Percentiles rank a stretch among this genome's conserved stretches.
Conservation (phyloP, 495 filamentous ascomycete species). For the Trichocladium antarcticum region DNA sequence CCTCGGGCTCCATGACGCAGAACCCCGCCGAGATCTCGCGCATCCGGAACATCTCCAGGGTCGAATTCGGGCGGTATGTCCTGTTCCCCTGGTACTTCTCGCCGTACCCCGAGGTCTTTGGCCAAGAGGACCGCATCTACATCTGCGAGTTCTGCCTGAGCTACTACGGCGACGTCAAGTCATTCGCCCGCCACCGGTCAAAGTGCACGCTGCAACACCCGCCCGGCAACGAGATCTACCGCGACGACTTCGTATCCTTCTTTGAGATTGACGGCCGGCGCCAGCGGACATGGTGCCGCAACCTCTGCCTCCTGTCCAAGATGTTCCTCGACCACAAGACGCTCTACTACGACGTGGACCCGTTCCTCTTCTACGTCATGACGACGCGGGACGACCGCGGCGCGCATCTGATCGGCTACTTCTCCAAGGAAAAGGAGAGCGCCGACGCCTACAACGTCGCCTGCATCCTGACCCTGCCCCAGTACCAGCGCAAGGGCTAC, state of each 20-base stretch:
- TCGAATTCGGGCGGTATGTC: slow-evolving; percentile 88
- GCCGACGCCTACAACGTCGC: slow-evolving; percentile 95
- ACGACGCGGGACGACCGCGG: slow-evolving; percentile 72
- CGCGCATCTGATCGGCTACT: slow-evolving; percentile 90
- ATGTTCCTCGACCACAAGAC: slow-evolving; percentile 98
- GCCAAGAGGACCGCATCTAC: slow-evolving; percentile 77
- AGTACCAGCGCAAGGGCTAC: slow-evolving; percentile 90
- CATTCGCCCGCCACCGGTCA: slow-evolving; percentile 70
- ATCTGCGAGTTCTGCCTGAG: slow-evolving; percentile 96
- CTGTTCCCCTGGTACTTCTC: slow-evolving; percentile 98
- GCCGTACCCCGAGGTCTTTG: slow-evolving; percentile 81
- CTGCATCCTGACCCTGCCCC: slow-evolving; percentile 91
- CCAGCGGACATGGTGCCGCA: slow-evolving; percentile 95
- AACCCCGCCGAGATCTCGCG: slow-evolving; percentile 95
- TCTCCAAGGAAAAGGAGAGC: slow-evolving; percentile 95
- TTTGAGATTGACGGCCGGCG: slow-evolving; percentile 94
- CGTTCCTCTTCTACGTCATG: slow-evolving; percentile 99
- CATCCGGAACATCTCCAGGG: slow-evolving; percentile 80
- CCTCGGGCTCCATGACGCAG: slow-evolving; percentile 93
- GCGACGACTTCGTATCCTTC: slow-evolving; percentile 86
- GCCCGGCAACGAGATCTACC: slow-evolving; percentile 95
- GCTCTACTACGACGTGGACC: slow-evolving; percentile 98
- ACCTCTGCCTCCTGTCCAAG: slow-evolving; percentile 86
- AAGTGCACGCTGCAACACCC: slow-evolving; percentile 92
- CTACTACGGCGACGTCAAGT: slow-evolving; percentile 70